Percentiles rank a stretch among this genome's conserved stretches.
phyloP scores from a whole-genome alignment of 805 yeast genomes.

The Danielia reshetovae region DNA sequence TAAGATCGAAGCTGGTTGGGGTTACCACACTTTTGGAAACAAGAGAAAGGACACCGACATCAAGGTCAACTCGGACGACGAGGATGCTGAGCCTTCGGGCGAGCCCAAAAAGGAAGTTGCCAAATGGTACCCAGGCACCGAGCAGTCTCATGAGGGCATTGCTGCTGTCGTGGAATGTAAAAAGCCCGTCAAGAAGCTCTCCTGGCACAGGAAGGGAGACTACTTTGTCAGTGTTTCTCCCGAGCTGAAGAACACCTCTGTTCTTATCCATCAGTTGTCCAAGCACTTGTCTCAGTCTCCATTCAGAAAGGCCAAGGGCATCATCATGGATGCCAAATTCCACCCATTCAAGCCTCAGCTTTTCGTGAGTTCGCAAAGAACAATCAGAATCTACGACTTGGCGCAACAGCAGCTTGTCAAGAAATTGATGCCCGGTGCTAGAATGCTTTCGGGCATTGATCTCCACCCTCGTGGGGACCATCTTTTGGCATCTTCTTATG shows the following conservation, averaged over 20 bases:
- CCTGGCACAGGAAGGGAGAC: conserved; percentile 98
- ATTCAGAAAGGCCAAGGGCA: conserved; percentile 87
- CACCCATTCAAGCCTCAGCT: conserved; percentile 95
- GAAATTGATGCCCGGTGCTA: conserved; percentile 90
- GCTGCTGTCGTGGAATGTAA: conserved; percentile 66
- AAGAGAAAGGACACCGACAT: conserved; percentile 39
- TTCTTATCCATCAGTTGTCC: conserved; percentile 89
- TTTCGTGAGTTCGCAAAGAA: conserved; percentile 91
- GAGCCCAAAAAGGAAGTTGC: conserved; percentile 50
- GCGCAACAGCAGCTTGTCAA: conserved; percentile 79
- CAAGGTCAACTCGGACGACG: conserved; percentile 34
- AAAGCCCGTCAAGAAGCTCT: conserved; percentile 67
- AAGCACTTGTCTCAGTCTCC: conserved; percentile 96
- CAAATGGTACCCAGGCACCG: conserved; percentile 75
- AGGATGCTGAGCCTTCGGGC: conserved; percentile 18
- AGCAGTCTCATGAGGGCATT: conserved; percentile 60
- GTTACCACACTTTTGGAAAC: conserved; percentile 65
- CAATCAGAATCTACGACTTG: conserved; percentile 85
- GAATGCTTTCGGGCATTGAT: conserved; percentile 89
- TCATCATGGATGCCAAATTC: conserved; percentile 92
- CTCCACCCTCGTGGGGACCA: conserved; percentile 97
- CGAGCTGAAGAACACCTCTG: conserved; percentile 81
- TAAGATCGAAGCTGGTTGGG: conserved; percentile 87
- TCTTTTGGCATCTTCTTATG: conserved; percentile 86
- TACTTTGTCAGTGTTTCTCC: conserved; percentile 97